A percentile compares a stretch with the other conserved stretches of the same genome.
These are phyloP conservation scores for Daldinia sp. DNA, from an alignment of 2,329 filamentous ascomycete genomes.

Conservation along the genomic window DNA sequence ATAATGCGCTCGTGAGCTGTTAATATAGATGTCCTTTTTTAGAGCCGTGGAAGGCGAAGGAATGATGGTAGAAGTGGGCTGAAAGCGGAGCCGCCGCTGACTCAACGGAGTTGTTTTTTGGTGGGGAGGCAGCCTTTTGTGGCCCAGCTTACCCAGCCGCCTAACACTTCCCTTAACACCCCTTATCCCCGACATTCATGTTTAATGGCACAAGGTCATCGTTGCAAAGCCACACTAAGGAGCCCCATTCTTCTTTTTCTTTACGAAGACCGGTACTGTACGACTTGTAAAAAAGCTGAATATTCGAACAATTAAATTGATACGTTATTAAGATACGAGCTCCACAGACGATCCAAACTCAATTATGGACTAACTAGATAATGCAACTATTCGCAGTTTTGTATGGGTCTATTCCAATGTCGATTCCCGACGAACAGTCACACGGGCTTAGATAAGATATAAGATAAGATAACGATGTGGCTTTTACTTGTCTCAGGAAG, in stretches of 20 bases:
- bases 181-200: neutral
- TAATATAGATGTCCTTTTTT: constrained; percentile 34
- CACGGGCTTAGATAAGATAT: constrained; percentile 19
- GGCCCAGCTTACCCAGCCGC: neutral
- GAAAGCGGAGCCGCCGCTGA: constrained; percentile 44
- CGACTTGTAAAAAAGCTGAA: neutral
- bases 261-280: too few relatives aligned
- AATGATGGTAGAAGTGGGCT: constrained; percentile 45
- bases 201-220: neutral
- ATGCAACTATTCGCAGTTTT: neutral
- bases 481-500: neutral
- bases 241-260: neutral
- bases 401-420: neutral
- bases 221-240: constrained; percentile 1
- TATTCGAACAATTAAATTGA: neutral
- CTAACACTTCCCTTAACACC: neutral
- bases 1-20: constrained; percentile 16
- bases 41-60: constrained; percentile 45
- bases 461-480: constrained; percentile 12
- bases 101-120: constrained; percentile 41
- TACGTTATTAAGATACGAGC: neutral
- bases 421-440: neutral
- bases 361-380: neutral
- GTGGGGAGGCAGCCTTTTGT: constrained; percentile 3
- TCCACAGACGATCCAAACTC: neutral